Evolutionary conservation across 2,329 filamentous ascomycete genomes (phyloP).

Genomic region (Aspergillus nomiae): DNA sequence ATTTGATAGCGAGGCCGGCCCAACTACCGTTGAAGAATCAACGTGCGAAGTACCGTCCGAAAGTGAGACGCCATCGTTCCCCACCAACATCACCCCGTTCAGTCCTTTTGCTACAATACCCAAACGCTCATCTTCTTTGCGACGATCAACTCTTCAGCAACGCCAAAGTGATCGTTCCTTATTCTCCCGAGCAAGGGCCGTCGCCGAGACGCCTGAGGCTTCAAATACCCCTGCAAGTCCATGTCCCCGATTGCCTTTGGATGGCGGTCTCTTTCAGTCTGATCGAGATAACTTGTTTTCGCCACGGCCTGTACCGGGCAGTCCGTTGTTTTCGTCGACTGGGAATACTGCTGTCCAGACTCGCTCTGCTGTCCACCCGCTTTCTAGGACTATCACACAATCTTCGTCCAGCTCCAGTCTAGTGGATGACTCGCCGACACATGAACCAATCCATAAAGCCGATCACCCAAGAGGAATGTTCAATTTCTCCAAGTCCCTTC

Average conservation of each 20-base stretch:
- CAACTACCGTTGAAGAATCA: conserved; percentile 30
- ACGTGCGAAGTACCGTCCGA: conserved; percentile 30
- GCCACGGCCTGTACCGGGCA: conserved; percentile 58
- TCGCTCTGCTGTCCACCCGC: conserved; percentile 66
- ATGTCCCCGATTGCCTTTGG: conserved; percentile 74
- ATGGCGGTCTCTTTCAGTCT: conserved; percentile 68
- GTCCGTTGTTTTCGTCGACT: conserved; percentile 42
- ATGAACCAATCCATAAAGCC: conserved; percentile 58
- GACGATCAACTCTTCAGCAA: conserved; percentile 86
- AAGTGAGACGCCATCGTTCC: conserved; percentile 29
- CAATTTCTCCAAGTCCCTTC: conserved; percentile 75
- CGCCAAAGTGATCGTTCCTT: conserved; percentile 69
- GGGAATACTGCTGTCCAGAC: conserved; percentile 37
- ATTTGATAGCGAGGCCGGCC: conserved; percentile 60
- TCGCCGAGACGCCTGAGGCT: conserved; percentile 50
- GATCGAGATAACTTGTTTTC: conserved; percentile 68
- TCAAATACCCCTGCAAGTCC: conserved; percentile 59
- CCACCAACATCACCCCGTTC: conserved; percentile 40
- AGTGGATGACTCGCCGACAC: conserved; percentile 70
- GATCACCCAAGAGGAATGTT: conserved; percentile 55
- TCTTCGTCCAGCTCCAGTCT: conserved; percentile 82
- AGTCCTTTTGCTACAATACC: conserved; percentile 59
- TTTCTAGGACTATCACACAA: conserved; percentile 83
- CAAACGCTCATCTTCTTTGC: conserved; percentile 73
- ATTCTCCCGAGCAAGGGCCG: conserved; percentile 44